A percentile compares a stretch with the other conserved stretches of the same genome.
These are phyloP conservation scores for Coemansia sp. DNA, from an alignment of 192 early-diverging fungal genomes.

Conservation along the genomic window DNA sequence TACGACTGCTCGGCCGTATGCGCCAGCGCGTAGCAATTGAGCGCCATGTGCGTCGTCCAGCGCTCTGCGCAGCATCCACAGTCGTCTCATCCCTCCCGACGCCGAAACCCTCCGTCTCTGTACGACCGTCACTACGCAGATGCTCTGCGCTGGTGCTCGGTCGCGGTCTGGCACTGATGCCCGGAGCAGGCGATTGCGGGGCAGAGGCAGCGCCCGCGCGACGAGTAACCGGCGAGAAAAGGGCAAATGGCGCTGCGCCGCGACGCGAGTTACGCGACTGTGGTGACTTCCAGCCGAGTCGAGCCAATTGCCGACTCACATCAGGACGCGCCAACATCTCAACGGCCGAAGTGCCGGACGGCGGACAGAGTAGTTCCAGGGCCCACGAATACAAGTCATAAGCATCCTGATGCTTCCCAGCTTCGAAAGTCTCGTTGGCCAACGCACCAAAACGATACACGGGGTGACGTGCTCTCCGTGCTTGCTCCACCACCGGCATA, in stretches of 20 bases:
- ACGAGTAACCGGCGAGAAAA: constrained; percentile 2
- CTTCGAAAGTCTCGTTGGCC: constrained; percentile 60
- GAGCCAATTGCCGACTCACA: constrained; percentile 16
- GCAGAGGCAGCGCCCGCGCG: background rate
- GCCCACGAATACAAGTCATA: constrained; percentile 55
- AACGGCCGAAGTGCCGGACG: constrained; percentile 17
- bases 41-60: constrained; percentile 17
- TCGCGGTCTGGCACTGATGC: constrained; percentile 4
- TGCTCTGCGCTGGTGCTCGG: constrained; percentile 2
- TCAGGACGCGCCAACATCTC: constrained; percentile 31
- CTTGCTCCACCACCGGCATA: constrained; percentile 46
- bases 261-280: background rate
- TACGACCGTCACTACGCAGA: background rate
- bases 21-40: constrained; percentile 9
- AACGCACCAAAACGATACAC: constrained; percentile 46
- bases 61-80: constrained; percentile 8
- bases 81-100: background rate
- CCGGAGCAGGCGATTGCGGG: background rate
- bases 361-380: constrained; percentile 36
- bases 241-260: background rate
- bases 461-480: constrained; percentile 45
- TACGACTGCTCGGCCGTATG: background rate
- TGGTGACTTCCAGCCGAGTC: constrained; percentile 18
- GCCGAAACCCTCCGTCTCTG: background rate
- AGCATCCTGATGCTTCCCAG: constrained; percentile 55